Evolutionary conservation across 2,329 filamentous ascomycete genomes (phyloP), one percentile per base, ranked within the genome.

Genomic region (Fusarium verticillioides): DNA sequence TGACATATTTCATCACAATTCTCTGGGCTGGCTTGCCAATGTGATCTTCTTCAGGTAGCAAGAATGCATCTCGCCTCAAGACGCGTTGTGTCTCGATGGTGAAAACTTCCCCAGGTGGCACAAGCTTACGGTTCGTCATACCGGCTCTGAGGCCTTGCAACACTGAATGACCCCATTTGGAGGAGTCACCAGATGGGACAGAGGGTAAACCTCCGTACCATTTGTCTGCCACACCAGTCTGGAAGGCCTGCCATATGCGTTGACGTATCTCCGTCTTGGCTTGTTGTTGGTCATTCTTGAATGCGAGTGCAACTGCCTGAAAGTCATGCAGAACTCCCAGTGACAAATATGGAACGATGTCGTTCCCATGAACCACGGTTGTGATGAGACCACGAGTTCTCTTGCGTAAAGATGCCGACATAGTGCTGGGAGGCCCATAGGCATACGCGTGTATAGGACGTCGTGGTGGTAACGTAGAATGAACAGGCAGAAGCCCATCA

Each of bases 401-500:
- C 66, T 88, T 88, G 46, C 92, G 89, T 12, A 95, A 86, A 5
- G 90, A 88, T 0, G 91, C 86, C 0, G 92, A 93, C 87, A 95
- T 90, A 19, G 91, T 92, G 1, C 92, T 89, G 0, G 93, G 92
- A 4, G 93, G 91, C 0, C 93, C 93, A 78, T 94, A 95, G 11
- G 93, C 91, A 78, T 94, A 95, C 18, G 94, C 93, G 75, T 95
- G 93, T 26, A 95, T 92, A 7, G 92, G 91, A 1, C 93, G 88
- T 21, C 91, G 90, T 0, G 91, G 76, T 1, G 93, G 93, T 1
- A 95, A 85, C 23, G 85, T 86, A 37, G 90, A 81, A 23, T 83
- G 81, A 19, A 78, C 73, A 36, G 77, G 67, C 5, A 69, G 74
- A n/a, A 71, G 57, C 34, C 72, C 75, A 3, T 77, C 74, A 7